These are phyloP conservation scores for Vitis hybrid DNA, from an alignment of 177 flowering plant species.

Conservation along the genomic window DNA sequence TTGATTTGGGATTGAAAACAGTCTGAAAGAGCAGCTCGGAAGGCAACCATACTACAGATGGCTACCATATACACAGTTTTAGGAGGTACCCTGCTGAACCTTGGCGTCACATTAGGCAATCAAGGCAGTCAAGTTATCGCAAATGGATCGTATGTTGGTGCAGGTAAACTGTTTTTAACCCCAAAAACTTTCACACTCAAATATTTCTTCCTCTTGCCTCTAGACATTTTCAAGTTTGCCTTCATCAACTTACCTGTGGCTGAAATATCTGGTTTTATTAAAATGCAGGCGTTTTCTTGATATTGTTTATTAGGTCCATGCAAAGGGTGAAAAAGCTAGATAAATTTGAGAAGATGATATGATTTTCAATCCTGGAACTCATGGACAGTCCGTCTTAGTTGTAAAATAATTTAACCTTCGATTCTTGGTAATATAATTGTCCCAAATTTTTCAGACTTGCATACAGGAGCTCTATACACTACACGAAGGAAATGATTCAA, in stretches of 20 bases:
- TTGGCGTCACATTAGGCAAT: constrained; percentile 61
- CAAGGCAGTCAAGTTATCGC: constrained; percentile 70
- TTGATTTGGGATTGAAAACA: constrained; percentile 18
- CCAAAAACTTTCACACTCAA: no score
- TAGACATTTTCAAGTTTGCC: neutral
- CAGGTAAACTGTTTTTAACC: constrained; percentile 40
- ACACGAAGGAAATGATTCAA: neutral
- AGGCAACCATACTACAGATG: constrained; percentile 83
- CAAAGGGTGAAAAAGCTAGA: constrained; percentile 77
- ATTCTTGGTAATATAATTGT: neutral
- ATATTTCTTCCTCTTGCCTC: no score
- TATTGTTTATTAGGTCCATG: constrained; percentile 68
- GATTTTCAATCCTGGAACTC: constrained; percentile 1
- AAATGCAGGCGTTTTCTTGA: constrained; percentile 70
- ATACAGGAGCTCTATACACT: neutral
- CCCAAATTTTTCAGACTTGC: neutral
- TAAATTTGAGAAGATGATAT: constrained; percentile 85
- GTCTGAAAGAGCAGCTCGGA: constrained; percentile 92
- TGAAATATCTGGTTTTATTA: neutral
- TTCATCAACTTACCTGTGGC: neutral
- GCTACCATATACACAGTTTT: constrained; percentile 85
- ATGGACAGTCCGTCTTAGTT: no score
- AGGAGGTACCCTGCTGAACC: constrained; percentile 79
- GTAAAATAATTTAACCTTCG: neutral
- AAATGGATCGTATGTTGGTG: constrained; percentile 80